Conservation (phyloP, 352 stramenopile genomes). For the Phytophthora idaei region DNA sequence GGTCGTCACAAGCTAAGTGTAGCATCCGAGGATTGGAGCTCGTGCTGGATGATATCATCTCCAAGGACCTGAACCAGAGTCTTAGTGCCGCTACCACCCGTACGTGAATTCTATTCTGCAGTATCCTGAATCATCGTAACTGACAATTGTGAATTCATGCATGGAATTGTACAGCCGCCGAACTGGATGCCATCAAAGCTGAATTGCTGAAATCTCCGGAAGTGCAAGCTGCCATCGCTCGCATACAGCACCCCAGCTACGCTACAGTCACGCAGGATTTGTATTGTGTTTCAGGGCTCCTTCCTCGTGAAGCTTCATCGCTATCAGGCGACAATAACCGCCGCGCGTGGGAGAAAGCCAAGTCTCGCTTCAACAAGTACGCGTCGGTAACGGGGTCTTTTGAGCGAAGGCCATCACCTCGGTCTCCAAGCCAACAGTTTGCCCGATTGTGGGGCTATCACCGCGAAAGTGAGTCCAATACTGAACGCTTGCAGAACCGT, state of each 20-base stretch:
- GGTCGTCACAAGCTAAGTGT: slow-evolving; percentile 8
- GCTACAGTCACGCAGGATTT: neutral
- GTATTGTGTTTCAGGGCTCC: slow-evolving; percentile 1
- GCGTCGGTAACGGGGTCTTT: neutral
- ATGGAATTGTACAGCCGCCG: slow-evolving; percentile 14
- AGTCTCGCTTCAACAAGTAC: slow-evolving; percentile 4
- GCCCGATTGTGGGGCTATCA: slow-evolving; percentile 6
- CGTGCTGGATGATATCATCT: slow-evolving; percentile 22
- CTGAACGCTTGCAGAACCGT: neutral
- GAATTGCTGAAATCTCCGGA: slow-evolving; percentile 24
- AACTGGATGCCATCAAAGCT: slow-evolving; percentile 29
- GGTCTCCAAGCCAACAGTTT: slow-evolving; percentile 18
- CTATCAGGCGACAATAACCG: slow-evolving; percentile 4
- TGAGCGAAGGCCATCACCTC: slow-evolving; percentile 7
- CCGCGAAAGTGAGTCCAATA: slow-evolving; percentile 5
- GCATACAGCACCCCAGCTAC: slow-evolving; percentile 22
- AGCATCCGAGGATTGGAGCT: slow-evolving; percentile 22
- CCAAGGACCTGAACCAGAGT: slow-evolving; percentile 6
- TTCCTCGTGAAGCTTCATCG: neutral
- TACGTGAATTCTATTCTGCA: slow-evolving; percentile 7
- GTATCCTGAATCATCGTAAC: neutral
- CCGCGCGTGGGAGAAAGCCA: slow-evolving; percentile 13
- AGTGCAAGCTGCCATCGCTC: slow-evolving; percentile 30
- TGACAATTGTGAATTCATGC: slow-evolving; percentile 11
- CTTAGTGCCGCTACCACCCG: slow-evolving; percentile 17